Evolutionary conservation across 805 yeast genomes (phyloP).

Genomic region (Yarrowia yakushimensis): DNA sequence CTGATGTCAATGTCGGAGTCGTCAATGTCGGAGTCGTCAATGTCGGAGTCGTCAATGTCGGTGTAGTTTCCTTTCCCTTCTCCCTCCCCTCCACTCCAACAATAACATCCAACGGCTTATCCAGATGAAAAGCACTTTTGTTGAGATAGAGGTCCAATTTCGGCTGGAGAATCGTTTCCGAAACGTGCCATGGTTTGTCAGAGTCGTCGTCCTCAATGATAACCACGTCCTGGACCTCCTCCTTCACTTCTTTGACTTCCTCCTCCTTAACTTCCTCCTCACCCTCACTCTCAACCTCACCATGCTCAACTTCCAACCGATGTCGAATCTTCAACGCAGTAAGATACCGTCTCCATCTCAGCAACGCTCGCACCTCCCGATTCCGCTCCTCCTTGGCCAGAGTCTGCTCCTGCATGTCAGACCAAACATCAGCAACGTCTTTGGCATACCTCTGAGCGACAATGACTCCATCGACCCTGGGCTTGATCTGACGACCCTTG

Average conservation of each 20-base stretch:
- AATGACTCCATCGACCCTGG: constrained; percentile 70
- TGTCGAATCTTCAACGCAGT: constrained; percentile 35
- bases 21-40: too few species aligned
- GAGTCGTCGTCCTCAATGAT: background rate
- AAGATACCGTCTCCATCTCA: constrained; percentile 39
- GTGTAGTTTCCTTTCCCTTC: background rate
- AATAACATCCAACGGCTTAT: background rate
- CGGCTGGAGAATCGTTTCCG: background rate
- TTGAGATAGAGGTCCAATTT: background rate
- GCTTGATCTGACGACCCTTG: constrained; percentile 50
- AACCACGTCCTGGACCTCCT: background rate
- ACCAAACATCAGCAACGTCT: constrained; percentile 52
- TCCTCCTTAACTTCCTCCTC: background rate
- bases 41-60: background rate
- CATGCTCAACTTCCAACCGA: constrained; percentile 31
- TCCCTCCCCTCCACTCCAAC: background rate
- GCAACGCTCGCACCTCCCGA: constrained; percentile 43
- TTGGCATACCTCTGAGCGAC: constrained; percentile 60
- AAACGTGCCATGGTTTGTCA: background rate
- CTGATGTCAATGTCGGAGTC: too few species aligned
- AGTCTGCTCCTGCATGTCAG: constrained; percentile 40
- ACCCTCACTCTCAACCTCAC: constrained; percentile 25
- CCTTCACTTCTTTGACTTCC: background rate
- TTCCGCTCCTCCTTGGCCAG: constrained; percentile 48
- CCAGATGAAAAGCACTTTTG: background rate